A percentile compares a stretch with the other conserved stretches of the same genome.
phyloP scores from a whole-genome alignment of 83 land plant species.

The Diphasiastrum complanatum region DNA sequence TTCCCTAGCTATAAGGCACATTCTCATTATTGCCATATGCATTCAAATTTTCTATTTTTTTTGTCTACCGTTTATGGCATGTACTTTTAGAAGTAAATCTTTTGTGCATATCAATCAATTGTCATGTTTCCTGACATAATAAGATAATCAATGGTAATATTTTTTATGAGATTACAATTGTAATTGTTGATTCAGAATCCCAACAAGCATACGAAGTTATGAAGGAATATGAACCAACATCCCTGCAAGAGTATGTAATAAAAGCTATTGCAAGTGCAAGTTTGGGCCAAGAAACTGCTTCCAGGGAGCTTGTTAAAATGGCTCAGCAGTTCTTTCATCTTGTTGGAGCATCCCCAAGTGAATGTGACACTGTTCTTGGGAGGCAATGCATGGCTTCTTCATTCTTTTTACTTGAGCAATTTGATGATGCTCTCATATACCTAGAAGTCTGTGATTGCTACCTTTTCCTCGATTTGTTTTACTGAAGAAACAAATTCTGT shows the following conservation, averaged over 20 bases:
- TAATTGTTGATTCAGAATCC: no score
- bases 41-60: no score
- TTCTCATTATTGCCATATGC: no score
- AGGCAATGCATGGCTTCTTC: constrained; percentile 39
- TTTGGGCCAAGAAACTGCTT: constrained; percentile 29
- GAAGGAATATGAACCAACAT: constrained; percentile 24
- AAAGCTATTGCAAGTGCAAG: constrained; percentile 30
- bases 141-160: no score
- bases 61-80: no score
- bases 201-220: constrained; percentile 23
- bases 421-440: constrained; percentile 36
- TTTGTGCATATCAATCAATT: no score
- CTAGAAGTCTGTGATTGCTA: constrained; percentile 15
- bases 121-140: no score
- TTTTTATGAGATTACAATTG: no score
- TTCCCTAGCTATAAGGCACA: no score
- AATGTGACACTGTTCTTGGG: constrained; percentile 37
- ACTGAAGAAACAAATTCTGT: background rate
- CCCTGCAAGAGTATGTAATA: constrained; percentile 28
- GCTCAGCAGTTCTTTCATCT: constrained; percentile 35
- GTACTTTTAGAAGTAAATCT: no score
- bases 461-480: background rate
- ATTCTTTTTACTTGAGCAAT: constrained; percentile 28
- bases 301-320: constrained; percentile 26
- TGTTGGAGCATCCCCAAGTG: constrained; percentile 35